Base-by-base conservation (phyloP, 192 early-diverging fungal species). In the Rhizoclosmatium sp. region DNA sequence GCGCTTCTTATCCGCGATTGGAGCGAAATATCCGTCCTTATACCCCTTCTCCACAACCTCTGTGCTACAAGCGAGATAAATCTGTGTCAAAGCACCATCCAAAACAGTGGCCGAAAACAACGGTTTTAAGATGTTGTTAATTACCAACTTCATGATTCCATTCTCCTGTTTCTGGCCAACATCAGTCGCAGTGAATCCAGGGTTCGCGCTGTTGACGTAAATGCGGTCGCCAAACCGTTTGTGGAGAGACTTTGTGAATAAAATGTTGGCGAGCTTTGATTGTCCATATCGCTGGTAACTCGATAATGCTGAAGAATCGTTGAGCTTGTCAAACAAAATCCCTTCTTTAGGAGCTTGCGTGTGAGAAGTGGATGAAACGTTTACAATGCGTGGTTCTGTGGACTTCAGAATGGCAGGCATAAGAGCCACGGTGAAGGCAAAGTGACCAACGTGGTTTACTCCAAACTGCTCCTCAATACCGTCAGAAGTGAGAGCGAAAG, bases 381-480 rank as follows among this genome's bases (percentile, higher is more conserved):
- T 82, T 46, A 78, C 76, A 48, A 84, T 79, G 9, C 69, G 10
- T 7, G 76, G 54, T 54, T 54, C 51, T 9, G 69, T 41, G 51
- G 47, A 16, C 56, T 78, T 71, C 16, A 75, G 41, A 23, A 88
- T 59, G 23, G 47, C 48, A 3, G 81, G 79, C 1, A 88, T 54
- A 0, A 88, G 79, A 31, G 45, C 31, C 31, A 9, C 59, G n/a
- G 85, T 88, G 21, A 88, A 75, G 14, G 80, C 31, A 62, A 80
- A 80, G 75, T 86, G 85, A 39, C 80, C 92, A 44, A 93, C 67
- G 59, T 93, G 90, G 85, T 93, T 93, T 19, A 88, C 90, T 9
- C 85, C 86, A 58, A 92, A 89, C 76, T 93, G 92, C 67, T 80
- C 47, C 82, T 93, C 93, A n/a, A 93, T 89, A 23, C 87, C 89